Evolutionary conservation across 2,329 filamentous ascomycete genomes (phyloP).

Genomic region (Cordyceps cicadae): DNA sequence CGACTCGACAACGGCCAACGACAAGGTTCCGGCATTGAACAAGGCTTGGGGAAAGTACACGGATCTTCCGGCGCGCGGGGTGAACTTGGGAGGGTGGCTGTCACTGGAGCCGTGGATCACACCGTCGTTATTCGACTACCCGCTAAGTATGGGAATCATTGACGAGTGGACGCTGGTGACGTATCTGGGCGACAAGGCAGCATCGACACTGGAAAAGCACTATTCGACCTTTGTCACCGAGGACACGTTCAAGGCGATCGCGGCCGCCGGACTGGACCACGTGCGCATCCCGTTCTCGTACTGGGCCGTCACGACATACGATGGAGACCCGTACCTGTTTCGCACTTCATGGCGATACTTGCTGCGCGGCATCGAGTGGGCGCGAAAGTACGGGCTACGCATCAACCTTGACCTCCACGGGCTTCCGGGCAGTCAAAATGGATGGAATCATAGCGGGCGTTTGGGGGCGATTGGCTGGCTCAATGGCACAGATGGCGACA

Average conservation of each 20-base stretch:
- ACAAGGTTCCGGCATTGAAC: constrained; percentile 68
- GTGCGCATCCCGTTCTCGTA: constrained; percentile 94
- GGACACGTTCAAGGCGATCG: constrained; percentile 75
- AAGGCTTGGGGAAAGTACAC: constrained; percentile 70
- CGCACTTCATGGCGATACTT: constrained; percentile 90
- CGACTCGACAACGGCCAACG: constrained; percentile 70
- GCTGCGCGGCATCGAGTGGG: constrained; percentile 86
- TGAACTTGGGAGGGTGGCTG: constrained; percentile 92
- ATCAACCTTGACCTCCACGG: constrained; percentile 90
- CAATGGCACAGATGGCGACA: constrained; percentile 73
- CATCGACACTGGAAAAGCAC: constrained; percentile 74
- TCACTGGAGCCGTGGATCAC: constrained; percentile 92
- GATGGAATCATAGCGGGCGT: constrained; percentile 91
- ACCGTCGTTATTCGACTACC: constrained; percentile 75
- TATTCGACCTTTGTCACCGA: constrained; percentile 86
- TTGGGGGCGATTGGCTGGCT: constrained; percentile 79
- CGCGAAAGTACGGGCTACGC: constrained; percentile 80
- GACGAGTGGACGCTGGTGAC: constrained; percentile 79
- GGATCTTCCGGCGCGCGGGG: constrained; percentile 71
- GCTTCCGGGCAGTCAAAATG: constrained; percentile 90
- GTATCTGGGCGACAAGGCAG: constrained; percentile 58
- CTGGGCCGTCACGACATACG: constrained; percentile 84
- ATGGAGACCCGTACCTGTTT: constrained; percentile 78
- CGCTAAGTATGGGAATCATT: constrained; percentile 56
- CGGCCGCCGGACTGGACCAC: constrained; percentile 83